Base-by-base conservation (phyloP, 1,284 basidiomycete species). In the Dichomitus squalens region DNA sequence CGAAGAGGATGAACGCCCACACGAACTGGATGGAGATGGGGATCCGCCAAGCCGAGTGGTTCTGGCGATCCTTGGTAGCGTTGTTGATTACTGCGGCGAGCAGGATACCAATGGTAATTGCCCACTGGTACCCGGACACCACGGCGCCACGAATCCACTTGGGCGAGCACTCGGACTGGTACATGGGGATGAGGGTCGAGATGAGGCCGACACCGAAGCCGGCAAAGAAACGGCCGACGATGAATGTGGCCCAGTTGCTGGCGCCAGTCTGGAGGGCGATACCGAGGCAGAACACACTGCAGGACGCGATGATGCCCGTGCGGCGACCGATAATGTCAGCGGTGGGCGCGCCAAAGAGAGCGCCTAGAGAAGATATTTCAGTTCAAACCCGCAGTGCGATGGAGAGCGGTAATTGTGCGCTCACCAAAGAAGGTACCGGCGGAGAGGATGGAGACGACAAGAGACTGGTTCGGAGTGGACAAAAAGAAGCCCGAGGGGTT, bases 81-180 rank as follows among this genome's bases (percentile, higher is more conserved):
- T 94, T 88, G 75, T 85, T 85, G 73, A 95, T 81, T 65, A 92
- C 77, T 49, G 87, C 74, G 34, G 92, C 88, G 53, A 94, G 78
- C 48, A 95, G 80, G 49, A 93, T 75, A 66, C 93, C 92, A 68
- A 95, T 88, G 55, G 92, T 93, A 73, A 92, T 90, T 46, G 84
- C 84, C 81, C 84, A 91, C 70, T 92, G 90, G 75, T 94, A 93
- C 52, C 83, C 82, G 14, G 88, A 83, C 39, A 95, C 92, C 67
- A 95, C 80, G 44, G 90, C 86, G 69, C 93, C 93, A 72, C 93
- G 69, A 40, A 70, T 68, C 65, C 63, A 65, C 50, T 64, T 65
- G 48, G 70, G 70, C 12, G 68, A 60, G 59, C 67, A 69, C 78
- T 93, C 91, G 58, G 87, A 87, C 76, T 92, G 90, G 77, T 93